phyloP scores from a whole-genome alignment of 495 filamentous ascomycete genomes.

The Mytilinidion resinicola region DNA sequence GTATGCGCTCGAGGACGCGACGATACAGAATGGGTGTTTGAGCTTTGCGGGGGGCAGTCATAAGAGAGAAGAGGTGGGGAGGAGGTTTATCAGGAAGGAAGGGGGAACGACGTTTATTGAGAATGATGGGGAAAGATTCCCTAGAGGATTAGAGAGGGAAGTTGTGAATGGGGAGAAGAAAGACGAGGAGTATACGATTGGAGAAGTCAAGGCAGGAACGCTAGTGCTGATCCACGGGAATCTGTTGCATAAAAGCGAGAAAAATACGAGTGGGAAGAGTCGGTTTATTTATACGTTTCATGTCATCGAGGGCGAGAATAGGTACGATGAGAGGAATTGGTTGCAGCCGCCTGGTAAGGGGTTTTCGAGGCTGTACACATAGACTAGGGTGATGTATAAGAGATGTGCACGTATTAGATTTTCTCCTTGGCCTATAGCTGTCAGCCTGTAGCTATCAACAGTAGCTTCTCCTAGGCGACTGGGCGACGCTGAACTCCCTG shows the following conservation, averaged over 20 bases:
- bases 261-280: conserved; percentile 74
- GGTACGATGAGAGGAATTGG: conserved; percentile 88
- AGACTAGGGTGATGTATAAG: neutral
- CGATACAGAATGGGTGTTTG: conserved; percentile 75
- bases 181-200: conserved; percentile 57
- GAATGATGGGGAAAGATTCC: conserved; percentile 44
- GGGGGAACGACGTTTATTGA: conserved; percentile 51
- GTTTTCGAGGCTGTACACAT: conserved; percentile 59
- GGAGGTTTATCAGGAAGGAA: conserved; percentile 65
- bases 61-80: conserved; percentile 53
- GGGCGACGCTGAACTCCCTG: too few species aligned
- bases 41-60: conserved; percentile 80
- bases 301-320: conserved; percentile 79
- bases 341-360: conserved; percentile 73
- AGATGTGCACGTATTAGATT: neutral
- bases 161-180: conserved; percentile 29
- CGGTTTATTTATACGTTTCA: conserved; percentile 98
- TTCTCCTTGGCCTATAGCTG: too few species aligned
- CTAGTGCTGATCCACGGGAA: conserved; percentile 96
- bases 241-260: conserved; percentile 91
- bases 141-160: conserved; percentile 38
- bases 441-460: too few species aligned
- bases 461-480: too few species aligned
- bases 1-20: conserved; percentile 92
- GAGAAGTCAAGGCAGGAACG: conserved; percentile 79